These are phyloP conservation scores for Saksenaea vasiformis DNA, from an alignment of 371 early-diverging fungal genomes.

Conservation along the genomic window DNA sequence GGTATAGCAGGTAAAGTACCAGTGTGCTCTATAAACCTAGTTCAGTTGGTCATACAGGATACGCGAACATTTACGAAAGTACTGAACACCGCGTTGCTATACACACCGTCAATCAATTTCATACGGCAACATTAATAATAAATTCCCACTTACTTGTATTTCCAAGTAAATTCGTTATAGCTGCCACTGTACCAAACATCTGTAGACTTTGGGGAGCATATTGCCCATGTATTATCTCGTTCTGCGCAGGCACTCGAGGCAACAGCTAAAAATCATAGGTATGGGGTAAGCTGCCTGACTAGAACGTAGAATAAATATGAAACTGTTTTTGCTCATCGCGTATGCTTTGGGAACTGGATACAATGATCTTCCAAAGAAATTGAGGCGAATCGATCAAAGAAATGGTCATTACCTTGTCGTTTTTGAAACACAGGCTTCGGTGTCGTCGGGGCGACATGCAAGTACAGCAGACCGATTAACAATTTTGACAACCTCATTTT, in stretches of 20 bases:
- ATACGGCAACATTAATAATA: constrained; percentile 6
- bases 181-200: constrained; percentile 43
- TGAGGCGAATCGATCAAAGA: neutral
- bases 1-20: constrained; percentile 33
- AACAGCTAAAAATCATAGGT: constrained; percentile 21
- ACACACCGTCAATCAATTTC: neutral
- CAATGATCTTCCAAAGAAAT: neutral
- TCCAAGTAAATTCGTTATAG: constrained; percentile 46
- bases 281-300: neutral
- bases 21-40: constrained; percentile 18
- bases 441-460: neutral
- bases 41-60: neutral
- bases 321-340: neutral
- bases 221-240: constrained; percentile 29
- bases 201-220: constrained; percentile 32
- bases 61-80: constrained; percentile 19
- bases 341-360: neutral
- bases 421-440: neutral
- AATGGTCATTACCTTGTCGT: constrained; percentile 6
- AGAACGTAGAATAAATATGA: constrained; percentile 1
- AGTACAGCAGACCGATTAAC: neutral
- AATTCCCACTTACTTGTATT: constrained; percentile 37
- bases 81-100: constrained; percentile 28
- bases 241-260: constrained; percentile 36
- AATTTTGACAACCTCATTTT: neutral